phyloP scores from a whole-genome alignment of 208 protist species.

The Leishmania martiniquensis region DNA sequence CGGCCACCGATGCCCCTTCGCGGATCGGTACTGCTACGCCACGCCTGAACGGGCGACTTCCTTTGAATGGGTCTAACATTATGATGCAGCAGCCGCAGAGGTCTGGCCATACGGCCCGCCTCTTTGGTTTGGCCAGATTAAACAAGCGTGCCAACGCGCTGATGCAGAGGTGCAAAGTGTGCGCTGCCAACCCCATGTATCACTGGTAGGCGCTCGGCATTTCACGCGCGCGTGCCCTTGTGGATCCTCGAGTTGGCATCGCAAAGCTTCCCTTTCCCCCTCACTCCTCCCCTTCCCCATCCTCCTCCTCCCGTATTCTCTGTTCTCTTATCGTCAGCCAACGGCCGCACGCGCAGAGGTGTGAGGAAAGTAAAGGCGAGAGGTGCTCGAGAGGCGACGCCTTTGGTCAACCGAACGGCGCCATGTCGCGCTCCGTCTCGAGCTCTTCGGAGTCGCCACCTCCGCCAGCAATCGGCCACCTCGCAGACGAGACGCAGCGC shows the following conservation, averaged over 20 bases:
- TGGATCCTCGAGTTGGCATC: too few relatives aligned
- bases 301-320: too few relatives aligned
- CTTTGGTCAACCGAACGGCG: background rate
- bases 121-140: background rate
- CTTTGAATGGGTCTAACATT: background rate
- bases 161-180: background rate
- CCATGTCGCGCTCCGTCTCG: constrained; percentile 1
- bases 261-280: background rate
- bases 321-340: background rate
- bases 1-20: background rate
- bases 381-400: background rate
- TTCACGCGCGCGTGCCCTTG: background rate
- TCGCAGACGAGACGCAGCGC: constrained; percentile 9
- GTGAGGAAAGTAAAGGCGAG: background rate
- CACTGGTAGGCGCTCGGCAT: background rate
- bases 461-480: background rate
- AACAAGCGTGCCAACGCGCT: background rate
- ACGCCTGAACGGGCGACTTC: background rate
- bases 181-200: background rate
- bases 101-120: background rate
- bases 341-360: background rate
- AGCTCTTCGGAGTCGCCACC: constrained; percentile 7
- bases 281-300: background rate
- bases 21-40: background rate
- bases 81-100: background rate